Evolutionary conservation across 768 basidiomycete genomes (phyloP), one percentile per base, ranked within the genome.

Genomic region (Paxillus rubicundulus): DNA sequence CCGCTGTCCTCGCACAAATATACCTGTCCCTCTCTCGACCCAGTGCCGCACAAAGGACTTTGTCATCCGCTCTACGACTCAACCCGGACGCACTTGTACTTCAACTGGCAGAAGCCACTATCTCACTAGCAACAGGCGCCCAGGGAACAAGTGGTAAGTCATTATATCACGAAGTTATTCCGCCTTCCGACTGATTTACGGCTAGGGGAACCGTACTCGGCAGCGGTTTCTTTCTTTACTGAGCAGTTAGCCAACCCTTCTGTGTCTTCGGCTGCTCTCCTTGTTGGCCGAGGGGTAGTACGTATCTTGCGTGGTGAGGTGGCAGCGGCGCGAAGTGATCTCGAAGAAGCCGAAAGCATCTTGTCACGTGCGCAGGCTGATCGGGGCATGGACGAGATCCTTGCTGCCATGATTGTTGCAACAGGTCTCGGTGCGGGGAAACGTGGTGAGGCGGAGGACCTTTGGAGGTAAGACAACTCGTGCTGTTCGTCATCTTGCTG

Each of bases 41-140:
- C 32, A 92, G 91, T 72, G 81, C 94, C 36, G 94, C 94, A 24
- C 88, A 85, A 70, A 89, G 85, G 63, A 87, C 91, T 61, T 87
- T 91, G 64, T 86, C 89, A 30, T 80, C 84, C 20, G 89, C 91
- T 21, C 88, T 93, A 70, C 81, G 79, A 48, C 90, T 85, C 78
- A 89, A 89, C 7, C 93, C 94, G 65, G 94, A 97, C 66, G 88
- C 93, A 62, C 80, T 92, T 16, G 79, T 98, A 34, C 75, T 98
- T 17, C 93, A 96, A 65, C 80, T 87, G 57, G 92, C 94, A 54
- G 94, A 98, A 73, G 87, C 93, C 13, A 83, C 79, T 18, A 84
- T 92, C 52, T 83, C 85, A 27, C 78, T 92, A 48, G 82, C 82
- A 30, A 87, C 87, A 4, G 87, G 87, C 9, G 84, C 82, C 55